phyloP scores from a whole-genome alignment of 352 stramenopile genomes.

The Pythium aristosporum region DNA sequence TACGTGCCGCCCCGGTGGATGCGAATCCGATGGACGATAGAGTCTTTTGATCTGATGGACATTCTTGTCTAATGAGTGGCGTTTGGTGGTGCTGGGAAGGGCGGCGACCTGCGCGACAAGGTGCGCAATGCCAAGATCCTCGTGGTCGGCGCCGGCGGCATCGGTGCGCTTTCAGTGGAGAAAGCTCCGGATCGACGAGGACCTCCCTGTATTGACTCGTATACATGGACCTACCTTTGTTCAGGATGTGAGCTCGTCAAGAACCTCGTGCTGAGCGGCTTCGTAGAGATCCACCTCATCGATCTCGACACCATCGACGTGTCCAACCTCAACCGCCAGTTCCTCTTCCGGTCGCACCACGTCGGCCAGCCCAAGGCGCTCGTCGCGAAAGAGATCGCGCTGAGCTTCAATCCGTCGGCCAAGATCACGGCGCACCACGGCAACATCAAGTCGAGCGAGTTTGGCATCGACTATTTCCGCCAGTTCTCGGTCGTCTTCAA shows the following conservation, averaged over 20 bases:
- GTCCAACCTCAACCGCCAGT: conserved; percentile 99
- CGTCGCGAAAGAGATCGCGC: conserved; percentile 76
- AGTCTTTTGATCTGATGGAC: not conserved
- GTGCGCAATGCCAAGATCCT: conserved; percentile 90
- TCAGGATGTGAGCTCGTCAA: conserved; percentile 98
- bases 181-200: not conserved
- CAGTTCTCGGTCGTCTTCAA: conserved; percentile 99
- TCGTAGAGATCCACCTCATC: conserved; percentile 92
- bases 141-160: conserved; percentile 97
- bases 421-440: conserved; percentile 95
- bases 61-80: not conserved
- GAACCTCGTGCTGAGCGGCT: conserved; percentile 97
- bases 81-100: conserved; percentile 31
- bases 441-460: conserved; percentile 95
- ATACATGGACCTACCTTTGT: not conserved
- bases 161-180: conserved; percentile 59
- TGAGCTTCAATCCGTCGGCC: conserved; percentile 86
- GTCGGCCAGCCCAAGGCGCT: conserved; percentile 97
- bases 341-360: conserved; percentile 98
- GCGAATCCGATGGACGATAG: not conserved
- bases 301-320: conserved; percentile 99
- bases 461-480: conserved; percentile 94
- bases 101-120: conserved; percentile 51
- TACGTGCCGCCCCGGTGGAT: conserved; percentile 28
- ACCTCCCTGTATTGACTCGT: too few relatives aligned